These are phyloP conservation scores for Chromosphaera perkinsii DNA, from an alignment of 208 protist species.

Conservation along the genomic window DNA sequence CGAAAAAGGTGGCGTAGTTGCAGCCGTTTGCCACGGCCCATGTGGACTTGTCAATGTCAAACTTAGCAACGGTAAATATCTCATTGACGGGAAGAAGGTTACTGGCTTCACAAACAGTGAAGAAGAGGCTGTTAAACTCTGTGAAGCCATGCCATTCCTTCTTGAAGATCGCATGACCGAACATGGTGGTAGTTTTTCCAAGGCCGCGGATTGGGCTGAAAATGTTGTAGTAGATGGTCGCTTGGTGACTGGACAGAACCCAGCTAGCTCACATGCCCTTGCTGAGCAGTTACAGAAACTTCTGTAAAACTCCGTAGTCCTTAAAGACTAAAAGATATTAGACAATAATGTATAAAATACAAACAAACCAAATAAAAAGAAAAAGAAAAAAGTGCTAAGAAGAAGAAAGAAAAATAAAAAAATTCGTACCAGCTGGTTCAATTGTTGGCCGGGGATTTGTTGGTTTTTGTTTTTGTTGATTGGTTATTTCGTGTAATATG, in stretches of 20 bases:
- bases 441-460: no score
- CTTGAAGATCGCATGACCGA: background rate
- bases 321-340: no score
- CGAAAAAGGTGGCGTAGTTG: conserved; percentile 10
- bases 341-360: no score
- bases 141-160: background rate
- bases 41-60: conserved; percentile 22
- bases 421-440: no score
- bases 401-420: no score
- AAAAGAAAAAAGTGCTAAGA: no score
- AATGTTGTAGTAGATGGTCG: background rate
- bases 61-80: conserved; percentile 7
- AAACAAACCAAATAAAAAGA: no score
- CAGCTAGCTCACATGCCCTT: no score
- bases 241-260: conserved; percentile 8
- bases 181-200: background rate
- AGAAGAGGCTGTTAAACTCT: conserved; percentile 23
- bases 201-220: background rate
- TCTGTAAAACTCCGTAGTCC: no score
- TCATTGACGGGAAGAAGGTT: conserved; percentile 30
- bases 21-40: conserved; percentile 40
- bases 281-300: no score
- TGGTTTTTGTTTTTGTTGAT: no score
- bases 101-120: conserved; percentile 44
- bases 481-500: no score